A percentile compares a stretch with the other conserved stretches of the same genome.
Conservation (phyloP, 179 eudicot genomes). For the Drosera spatulata region DNA sequence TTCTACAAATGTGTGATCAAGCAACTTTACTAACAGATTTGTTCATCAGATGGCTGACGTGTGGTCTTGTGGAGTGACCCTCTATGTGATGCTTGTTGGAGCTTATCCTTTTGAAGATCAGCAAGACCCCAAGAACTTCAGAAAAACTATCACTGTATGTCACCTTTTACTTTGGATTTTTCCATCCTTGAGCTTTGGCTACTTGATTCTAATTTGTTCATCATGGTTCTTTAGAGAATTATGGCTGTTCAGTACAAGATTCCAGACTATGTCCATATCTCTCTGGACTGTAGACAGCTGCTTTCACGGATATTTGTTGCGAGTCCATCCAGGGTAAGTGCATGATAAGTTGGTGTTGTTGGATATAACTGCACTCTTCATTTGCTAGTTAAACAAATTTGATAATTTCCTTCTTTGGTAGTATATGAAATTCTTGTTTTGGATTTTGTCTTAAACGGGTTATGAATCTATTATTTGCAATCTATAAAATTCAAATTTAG, state of each 20-base stretch:
- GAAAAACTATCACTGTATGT: slow-evolving; percentile 29
- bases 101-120: slow-evolving; percentile 43
- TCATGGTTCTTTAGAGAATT: background rate
- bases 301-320: background rate
- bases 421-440: no score
- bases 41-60: slow-evolving; percentile 36
- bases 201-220: background rate
- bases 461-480: no score
- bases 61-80: slow-evolving; percentile 44
- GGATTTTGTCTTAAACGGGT: no score
- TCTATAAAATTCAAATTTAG: no score
- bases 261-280: slow-evolving; percentile 1
- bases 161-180: background rate
- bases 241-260: slow-evolving; percentile 1
- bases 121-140: slow-evolving; percentile 32
- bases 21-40: no score
- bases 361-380: background rate
- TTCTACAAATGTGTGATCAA: no score
- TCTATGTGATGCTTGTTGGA: slow-evolving; percentile 39
- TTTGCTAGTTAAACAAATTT: background rate
- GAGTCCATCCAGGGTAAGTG: background rate
- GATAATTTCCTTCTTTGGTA: no score
- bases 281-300: background rate
- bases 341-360: no score
- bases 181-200: background rate